These are phyloP conservation scores for Aureobasidium lini DNA, from an alignment of 2,329 filamentous ascomycete genomes.

Conservation along the genomic window DNA sequence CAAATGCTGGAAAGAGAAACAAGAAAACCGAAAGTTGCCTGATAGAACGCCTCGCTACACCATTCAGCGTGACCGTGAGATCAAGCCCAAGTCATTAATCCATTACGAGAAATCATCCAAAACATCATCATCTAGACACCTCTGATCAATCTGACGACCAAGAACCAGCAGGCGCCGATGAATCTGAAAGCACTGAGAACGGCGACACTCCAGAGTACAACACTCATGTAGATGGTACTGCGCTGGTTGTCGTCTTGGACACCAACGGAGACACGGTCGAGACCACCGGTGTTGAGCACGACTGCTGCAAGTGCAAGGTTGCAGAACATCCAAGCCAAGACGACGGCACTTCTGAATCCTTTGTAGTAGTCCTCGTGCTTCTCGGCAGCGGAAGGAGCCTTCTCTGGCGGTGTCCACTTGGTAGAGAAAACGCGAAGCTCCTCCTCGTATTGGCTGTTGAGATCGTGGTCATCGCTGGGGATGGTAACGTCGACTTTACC, in stretches of 20 bases:
- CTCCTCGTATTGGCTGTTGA: conserved; percentile 89
- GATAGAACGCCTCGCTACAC: conserved; percentile 11
- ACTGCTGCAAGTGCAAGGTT: conserved; percentile 84
- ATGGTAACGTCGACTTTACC: conserved; percentile 88
- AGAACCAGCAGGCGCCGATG: conserved; percentile 81
- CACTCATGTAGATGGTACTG: conserved; percentile 74
- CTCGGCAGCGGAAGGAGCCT: conserved; percentile 54
- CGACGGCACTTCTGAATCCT: conserved; percentile 85
- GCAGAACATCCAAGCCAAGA: conserved; percentile 91
- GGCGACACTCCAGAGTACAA: conserved; percentile 85
- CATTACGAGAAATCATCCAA: neutral
- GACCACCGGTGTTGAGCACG: conserved; percentile 76
- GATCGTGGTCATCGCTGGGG: conserved; percentile 82
- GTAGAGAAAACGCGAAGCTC: conserved; percentile 67
- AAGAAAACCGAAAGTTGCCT: neutral
- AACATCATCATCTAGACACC: conserved; percentile 24
- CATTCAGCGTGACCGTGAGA: neutral
- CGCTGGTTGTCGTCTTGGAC: conserved; percentile 40
- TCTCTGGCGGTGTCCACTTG: conserved; percentile 69
- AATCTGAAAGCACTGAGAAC: conserved; percentile 80
- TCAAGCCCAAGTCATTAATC: neutral
- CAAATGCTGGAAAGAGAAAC: neutral
- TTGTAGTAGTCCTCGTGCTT: conserved; percentile 98
- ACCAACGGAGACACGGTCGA: conserved; percentile 47
- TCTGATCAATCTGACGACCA: conserved; percentile 80